A percentile compares a stretch with the other conserved stretches of the same genome.
Evolutionary conservation across 495 filamentous ascomycete species (phyloP).

Genomic region (Aspergillus avenaceus): DNA sequence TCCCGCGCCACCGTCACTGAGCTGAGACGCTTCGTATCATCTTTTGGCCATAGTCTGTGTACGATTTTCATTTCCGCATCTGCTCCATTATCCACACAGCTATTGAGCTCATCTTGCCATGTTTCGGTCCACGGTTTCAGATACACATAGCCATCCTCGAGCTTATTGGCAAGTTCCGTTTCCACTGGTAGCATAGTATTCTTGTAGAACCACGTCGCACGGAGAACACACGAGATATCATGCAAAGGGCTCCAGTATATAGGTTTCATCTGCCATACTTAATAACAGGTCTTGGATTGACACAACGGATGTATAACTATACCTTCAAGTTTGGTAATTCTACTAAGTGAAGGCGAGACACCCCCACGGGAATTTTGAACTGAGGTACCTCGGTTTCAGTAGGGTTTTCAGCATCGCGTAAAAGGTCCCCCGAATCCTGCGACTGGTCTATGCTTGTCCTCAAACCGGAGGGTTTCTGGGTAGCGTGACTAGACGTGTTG

Average conservation of each 20-base stretch:
- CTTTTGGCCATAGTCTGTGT: constrained; percentile 73
- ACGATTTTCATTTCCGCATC: constrained; percentile 87
- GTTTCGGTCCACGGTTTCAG: constrained; percentile 88
- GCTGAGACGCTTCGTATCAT: constrained; percentile 31
- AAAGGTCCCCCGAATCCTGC: constrained; percentile 13
- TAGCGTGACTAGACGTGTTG: constrained; percentile 8
- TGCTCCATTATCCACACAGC: constrained; percentile 84
- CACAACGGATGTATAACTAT: constrained; percentile 2
- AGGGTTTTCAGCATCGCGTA: constrained; percentile 9
- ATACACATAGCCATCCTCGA: constrained; percentile 83
- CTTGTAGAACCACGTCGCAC: constrained; percentile 96
- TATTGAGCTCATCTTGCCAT: constrained; percentile 88
- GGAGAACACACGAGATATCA: constrained; percentile 75
- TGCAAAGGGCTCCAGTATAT: constrained; percentile 98
- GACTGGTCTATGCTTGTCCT: constrained; percentile 26
- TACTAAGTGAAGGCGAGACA: constrained; percentile 66
- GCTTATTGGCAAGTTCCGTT: constrained; percentile 80
- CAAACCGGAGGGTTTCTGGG: constrained; percentile 29
- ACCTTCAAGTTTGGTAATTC: constrained; percentile 50
- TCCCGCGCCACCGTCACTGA: constrained; percentile 22
- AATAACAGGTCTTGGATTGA: neutral
- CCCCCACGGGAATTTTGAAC: constrained; percentile 61
- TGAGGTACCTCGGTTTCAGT: constrained; percentile 14
- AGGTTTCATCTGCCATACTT: constrained; percentile 71
- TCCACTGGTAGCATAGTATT: constrained; percentile 91